phyloP scores from a whole-genome alignment of 306 rosid species.

The Sindora glabra region DNA sequence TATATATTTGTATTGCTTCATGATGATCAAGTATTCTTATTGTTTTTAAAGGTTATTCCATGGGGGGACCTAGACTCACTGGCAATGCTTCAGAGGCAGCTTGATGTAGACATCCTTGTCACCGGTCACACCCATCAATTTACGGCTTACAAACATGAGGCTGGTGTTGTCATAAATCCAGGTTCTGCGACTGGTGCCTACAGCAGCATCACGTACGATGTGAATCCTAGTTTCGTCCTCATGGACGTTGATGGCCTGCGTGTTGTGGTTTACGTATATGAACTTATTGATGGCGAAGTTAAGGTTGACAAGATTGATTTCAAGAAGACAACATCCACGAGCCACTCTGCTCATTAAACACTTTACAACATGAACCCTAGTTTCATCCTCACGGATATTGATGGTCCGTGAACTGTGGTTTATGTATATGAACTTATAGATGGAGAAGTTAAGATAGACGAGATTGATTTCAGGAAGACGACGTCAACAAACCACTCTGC shows the following conservation, averaged over 20 bases:
- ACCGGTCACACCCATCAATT: conserved; percentile 97
- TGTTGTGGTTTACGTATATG: conserved; percentile 94
- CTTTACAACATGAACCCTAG: conserved; percentile 91
- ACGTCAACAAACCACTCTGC: conserved; percentile 59
- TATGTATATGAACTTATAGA: conserved; percentile 95
- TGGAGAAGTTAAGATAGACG: conserved; percentile 98
- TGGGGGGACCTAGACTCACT: conserved; percentile 99
- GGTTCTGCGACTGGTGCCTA: conserved; percentile 97
- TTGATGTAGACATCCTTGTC: conserved; percentile 96
- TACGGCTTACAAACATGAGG: conserved; percentile 97
- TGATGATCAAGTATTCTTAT: conserved; percentile 1
- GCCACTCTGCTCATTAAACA: conserved; percentile 55
- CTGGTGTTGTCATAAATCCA: conserved; percentile 93
- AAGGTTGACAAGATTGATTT: conserved; percentile 99
- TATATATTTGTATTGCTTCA: not conserved
- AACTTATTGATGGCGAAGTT: conserved; percentile 93
- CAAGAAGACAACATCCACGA: conserved; percentile 84
- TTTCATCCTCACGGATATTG: conserved; percentile 96
- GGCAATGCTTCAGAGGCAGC: conserved; percentile 98
- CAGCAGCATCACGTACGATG: conserved; percentile 93
- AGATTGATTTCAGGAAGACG: conserved; percentile 98
- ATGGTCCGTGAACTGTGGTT: conserved; percentile 90
- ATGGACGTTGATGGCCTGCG: conserved; percentile 97
- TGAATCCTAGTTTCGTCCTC: conserved; percentile 94
- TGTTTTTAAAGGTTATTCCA: conserved; percentile 75